Evolutionary conservation across 2,329 filamentous ascomycete genomes (phyloP), one percentile per base, ranked within the genome.

Genomic region (Aspergillus novoparasiticus): DNA sequence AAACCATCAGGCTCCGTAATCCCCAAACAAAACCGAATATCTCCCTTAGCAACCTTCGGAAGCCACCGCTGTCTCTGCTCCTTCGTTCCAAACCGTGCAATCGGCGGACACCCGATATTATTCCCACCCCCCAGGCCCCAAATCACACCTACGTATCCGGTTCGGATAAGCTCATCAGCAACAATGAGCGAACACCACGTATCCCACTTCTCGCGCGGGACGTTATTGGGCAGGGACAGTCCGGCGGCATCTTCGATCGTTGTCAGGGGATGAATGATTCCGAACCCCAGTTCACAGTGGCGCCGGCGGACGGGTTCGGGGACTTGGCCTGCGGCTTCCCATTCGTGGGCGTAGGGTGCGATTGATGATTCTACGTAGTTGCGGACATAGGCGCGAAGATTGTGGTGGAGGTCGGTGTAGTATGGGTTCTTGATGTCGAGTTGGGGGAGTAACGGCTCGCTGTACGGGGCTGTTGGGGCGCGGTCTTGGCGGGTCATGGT

Each of bases 1-100:
- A 73, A 76, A 79, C 83, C 85, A 73, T 81, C 82, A 0, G 88
- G 87, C 72, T 90, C 88, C 2, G 88, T 90, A 63, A 90, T 86
- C 2, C 86, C 87, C 12, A 90, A 76, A 69, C 86, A 89, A 69
- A 90, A 89, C 59, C 84, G 83, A 6, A 86, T 85, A 61, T 86
- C 81, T 66, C 87, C 86, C 9, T 75, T 81, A 50, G 88, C 87
- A 36, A 90, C 78, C 0, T 82, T 83, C 0, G 86, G 86, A 12
- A 90, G 76, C 82, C 86, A 90, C 50, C 80, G 80, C 21, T 71
- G 74, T 72, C 87, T 87, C 75, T 90, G 88, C 71, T 83, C 83
- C 36, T 82, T 76, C 0, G 82, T 89, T 1, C 89, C 89, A 68
- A 87, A 86, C 56, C 85, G 81, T n/a, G 89, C 81, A 53, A 91